These are phyloP conservation scores for Phlegmacium glaucopus DNA, from an alignment of 768 basidiomycete genomes.

Conservation along the genomic window DNA sequence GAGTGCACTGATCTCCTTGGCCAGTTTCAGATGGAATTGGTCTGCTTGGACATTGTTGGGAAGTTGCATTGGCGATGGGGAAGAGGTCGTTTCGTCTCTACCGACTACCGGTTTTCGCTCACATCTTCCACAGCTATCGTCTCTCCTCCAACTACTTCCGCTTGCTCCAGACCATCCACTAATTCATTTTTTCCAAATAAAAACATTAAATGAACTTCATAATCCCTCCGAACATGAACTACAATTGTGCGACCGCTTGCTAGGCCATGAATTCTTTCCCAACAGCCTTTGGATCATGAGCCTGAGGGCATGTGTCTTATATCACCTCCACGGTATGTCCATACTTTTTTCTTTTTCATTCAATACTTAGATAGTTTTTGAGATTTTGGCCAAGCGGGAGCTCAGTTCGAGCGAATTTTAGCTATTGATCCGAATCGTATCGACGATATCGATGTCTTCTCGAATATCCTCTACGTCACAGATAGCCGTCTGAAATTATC, in stretches of 20 bases:
- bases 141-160: slow-evolving; percentile 46
- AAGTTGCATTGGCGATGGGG: slow-evolving; percentile 74
- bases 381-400: slow-evolving; percentile 89
- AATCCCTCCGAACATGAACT: slow-evolving; percentile 86
- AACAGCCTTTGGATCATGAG: slow-evolving; percentile 84
- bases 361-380: slow-evolving; percentile 7
- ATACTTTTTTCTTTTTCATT: slow-evolving; percentile 2
- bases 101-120: slow-evolving; percentile 7
- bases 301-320: slow-evolving; percentile 79
- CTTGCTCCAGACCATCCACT: slow-evolving; percentile 44
- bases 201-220: slow-evolving; percentile 85
- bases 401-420: slow-evolving; percentile 82
- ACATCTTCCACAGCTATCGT: slow-evolving; percentile 38
- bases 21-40: slow-evolving; percentile 90
- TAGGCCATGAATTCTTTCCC: slow-evolving; percentile 71
- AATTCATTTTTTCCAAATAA: slow-evolving; percentile 77
- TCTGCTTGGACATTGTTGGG: slow-evolving; percentile 84
- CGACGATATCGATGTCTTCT: slow-evolving; percentile 94
- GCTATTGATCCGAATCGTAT: slow-evolving; percentile 81
- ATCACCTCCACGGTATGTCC: slow-evolving; percentile 83
- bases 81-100: slow-evolving; percentile 58
- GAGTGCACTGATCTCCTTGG: slow-evolving; percentile 69
- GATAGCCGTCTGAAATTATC: slow-evolving; percentile 87
- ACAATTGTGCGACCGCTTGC: slow-evolving; percentile 73
- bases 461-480: slow-evolving; percentile 95